Percentiles rank a stretch among this genome's conserved stretches.
phyloP scores from a whole-genome alignment of 2,329 filamentous ascomycete genomes.

The Cladosporium oxysporum region DNA sequence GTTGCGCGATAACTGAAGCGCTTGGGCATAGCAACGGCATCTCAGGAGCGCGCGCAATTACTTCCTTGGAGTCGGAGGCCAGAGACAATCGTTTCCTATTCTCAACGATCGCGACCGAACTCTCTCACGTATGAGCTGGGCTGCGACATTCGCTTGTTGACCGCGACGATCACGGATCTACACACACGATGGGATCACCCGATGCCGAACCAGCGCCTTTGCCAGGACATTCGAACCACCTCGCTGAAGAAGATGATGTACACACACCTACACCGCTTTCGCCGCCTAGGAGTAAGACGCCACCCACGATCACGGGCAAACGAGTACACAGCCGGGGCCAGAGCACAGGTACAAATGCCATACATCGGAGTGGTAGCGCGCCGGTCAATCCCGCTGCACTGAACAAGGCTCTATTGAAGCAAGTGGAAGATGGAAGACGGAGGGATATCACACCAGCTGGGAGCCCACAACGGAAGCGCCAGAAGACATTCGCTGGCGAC shows the following conservation, averaged over 20 bases:
- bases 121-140: neutral
- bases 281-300: constrained; percentile 61
- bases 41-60: constrained; percentile 7
- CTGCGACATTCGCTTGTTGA: constrained; percentile 6
- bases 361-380: constrained; percentile 48
- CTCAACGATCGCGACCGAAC: neutral
- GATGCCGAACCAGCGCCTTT: constrained; percentile 6
- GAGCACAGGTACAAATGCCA: constrained; percentile 25
- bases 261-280: constrained; percentile 53
- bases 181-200: constrained; percentile 14
- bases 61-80: neutral
- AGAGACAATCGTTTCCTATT: neutral
- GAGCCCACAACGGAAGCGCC: constrained; percentile 69
- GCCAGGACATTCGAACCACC: neutral
- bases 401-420: constrained; percentile 58
- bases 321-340: constrained; percentile 36
- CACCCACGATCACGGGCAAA: constrained; percentile 57
- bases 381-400: constrained; percentile 61
- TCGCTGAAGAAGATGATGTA: constrained; percentile 5
- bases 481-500: constrained; percentile 62
- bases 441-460: constrained; percentile 62
- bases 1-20: constrained; percentile 9
- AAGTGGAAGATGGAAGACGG: constrained; percentile 61
- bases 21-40: constrained; percentile 18
- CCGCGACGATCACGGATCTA: constrained; percentile 7